Evolutionary conservation across 2,329 filamentous ascomycete genomes (phyloP), one percentile per base, ranked within the genome.

Genomic region (Neonectria neomacrospora): DNA sequence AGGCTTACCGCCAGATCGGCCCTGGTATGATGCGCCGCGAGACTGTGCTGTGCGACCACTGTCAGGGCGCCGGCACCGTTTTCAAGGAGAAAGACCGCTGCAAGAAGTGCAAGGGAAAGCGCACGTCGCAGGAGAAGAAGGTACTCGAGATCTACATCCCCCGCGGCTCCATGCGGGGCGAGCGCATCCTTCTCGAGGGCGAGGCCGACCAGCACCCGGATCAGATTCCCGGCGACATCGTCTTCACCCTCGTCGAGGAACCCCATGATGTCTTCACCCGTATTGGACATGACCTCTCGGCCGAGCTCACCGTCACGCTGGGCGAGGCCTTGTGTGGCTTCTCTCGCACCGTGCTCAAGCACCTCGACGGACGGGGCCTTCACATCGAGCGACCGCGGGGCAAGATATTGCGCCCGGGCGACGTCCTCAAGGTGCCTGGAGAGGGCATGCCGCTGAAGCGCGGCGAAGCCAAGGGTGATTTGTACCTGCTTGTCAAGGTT

Each of bases 81-180:
- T 97, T 90, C 82, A 95, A 95, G 79, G 93, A 97, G 75, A 98
- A 98, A 84, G 96, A 99, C 75, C 93, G 93, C 76, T 99, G 96
- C 85, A 97, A 97, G 85, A 97, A 96, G 84, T 99, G 96, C 88
- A 98, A 98, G 82, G 96, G 96, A 74, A 92, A 92, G 79, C 88
- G 93, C 66, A 94, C 93, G 14, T 88, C 89, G 47, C 91, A 94
- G 73, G 92, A 96, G 80, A 96, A 92, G 80, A 99, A 98, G 82
- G 92, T 95, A 3, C 84, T 99, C 64, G 96, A 99, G 81, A 90
- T 99, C 55, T 98, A 98, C 81, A 97, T 99, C 64, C 94, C 95
- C 10, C 89, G 92, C 55, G 95, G 95, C 50, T 91, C 91, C 41
- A 88, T 88, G 83, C 90, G 97, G 77, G 94, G 94, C 68, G 95